phyloP scores from a whole-genome alignment of 768 basidiomycete genomes.

The Atractiella rhizophila region DNA sequence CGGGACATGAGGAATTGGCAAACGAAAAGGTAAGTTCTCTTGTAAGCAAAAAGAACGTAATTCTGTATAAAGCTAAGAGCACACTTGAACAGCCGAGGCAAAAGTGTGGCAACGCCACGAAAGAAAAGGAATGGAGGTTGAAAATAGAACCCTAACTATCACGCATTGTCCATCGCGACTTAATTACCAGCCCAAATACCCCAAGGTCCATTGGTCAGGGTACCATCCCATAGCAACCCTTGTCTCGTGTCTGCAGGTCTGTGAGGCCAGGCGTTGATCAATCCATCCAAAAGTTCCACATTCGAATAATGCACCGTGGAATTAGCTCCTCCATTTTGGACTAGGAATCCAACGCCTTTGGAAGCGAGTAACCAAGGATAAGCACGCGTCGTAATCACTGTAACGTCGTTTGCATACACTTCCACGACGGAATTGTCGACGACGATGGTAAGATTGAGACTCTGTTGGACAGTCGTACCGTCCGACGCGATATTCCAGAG shows the following conservation, averaged over 20 bases:
- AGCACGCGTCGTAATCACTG: constrained; percentile 12
- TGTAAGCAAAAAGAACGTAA: too few relatives aligned
- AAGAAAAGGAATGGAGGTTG: too few relatives aligned
- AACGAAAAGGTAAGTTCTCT: too few relatives aligned
- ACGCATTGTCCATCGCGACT: too few relatives aligned
- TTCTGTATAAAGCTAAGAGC: too few relatives aligned
- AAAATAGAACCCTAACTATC: too few relatives aligned
- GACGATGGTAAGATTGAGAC: constrained; percentile 13
- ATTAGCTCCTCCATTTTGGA: background rate
- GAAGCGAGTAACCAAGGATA: constrained; percentile 15
- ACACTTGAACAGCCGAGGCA: too few relatives aligned
- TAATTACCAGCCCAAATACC: too few relatives aligned
- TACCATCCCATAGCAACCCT: constrained; percentile 13
- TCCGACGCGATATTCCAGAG: constrained; percentile 8
- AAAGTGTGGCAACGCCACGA: too few relatives aligned
- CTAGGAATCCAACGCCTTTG: constrained; percentile 12
- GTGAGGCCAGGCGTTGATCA: constrained; percentile 14
- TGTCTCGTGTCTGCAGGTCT: constrained; percentile 8
- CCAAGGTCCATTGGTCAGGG: too few relatives aligned
- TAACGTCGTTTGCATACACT: constrained; percentile 14
- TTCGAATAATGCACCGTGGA: constrained; percentile 1
- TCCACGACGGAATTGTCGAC: constrained; percentile 16
- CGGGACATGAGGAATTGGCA: too few relatives aligned
- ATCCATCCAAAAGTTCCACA: constrained; percentile 14
- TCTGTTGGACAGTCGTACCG: background rate